Evolutionary conservation across 257 asterid genomes (phyloP).

Genomic region (Solanum medicagineum): DNA sequence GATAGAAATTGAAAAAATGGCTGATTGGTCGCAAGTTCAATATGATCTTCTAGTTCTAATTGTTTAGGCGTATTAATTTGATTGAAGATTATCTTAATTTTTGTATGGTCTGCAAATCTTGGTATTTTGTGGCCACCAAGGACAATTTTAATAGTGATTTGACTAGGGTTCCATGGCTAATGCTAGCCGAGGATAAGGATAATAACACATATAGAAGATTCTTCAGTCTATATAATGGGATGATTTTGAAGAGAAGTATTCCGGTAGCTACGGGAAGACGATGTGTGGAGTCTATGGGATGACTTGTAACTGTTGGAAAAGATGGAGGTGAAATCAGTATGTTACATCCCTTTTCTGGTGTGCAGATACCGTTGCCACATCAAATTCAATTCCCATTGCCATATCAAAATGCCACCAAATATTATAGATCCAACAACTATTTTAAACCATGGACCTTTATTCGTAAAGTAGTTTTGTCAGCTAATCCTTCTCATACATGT

Average conservation of each 20-base stretch:
- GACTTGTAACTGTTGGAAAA: background rate
- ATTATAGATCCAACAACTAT: background rate
- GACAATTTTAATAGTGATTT: background rate
- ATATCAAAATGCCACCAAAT: background rate
- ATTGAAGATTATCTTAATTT: background rate
- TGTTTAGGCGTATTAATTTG: background rate
- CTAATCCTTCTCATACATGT: background rate
- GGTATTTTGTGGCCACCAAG: background rate
- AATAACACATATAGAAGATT: background rate
- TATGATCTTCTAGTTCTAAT: background rate
- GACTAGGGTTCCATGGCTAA: background rate
- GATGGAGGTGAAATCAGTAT: background rate
- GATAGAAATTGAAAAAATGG: background rate
- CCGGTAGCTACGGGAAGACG: background rate
- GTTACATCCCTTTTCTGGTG: background rate
- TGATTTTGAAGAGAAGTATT: background rate
- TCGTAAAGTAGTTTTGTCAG: background rate
- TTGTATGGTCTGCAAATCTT: background rate
- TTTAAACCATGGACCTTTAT: background rate
- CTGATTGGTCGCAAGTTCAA: background rate
- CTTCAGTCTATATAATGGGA: background rate
- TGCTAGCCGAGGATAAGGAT: background rate
- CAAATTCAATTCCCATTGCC: background rate
- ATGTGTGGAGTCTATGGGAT: background rate
- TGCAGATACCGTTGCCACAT: background rate